These are phyloP conservation scores for Aspergillus asperescens DNA, from an alignment of 495 filamentous ascomycete genomes.

Conservation along the genomic window DNA sequence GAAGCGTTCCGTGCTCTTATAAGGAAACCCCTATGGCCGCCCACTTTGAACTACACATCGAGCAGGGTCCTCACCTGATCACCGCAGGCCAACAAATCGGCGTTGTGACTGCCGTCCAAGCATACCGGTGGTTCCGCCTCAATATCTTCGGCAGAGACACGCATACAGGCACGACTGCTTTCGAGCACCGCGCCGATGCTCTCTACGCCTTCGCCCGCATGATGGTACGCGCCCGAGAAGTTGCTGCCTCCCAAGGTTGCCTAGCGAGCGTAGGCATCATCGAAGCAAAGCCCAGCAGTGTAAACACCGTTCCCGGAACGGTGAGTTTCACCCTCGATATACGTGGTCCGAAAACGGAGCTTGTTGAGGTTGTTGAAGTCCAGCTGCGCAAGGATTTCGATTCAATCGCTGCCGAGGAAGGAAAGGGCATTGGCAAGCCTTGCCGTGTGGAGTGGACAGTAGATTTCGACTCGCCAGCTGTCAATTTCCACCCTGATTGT, in stretches of 20 bases:
- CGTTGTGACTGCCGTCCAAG: conserved; percentile 62
- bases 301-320: conserved; percentile 68
- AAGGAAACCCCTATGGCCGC: conserved; percentile 65
- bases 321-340: conserved; percentile 71
- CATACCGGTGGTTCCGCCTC: conserved; percentile 66
- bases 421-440: conserved; percentile 45
- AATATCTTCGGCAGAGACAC: conserved; percentile 60
- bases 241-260: conserved; percentile 50
- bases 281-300: conserved; percentile 58
- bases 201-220: conserved; percentile 63
- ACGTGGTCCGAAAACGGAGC: conserved; percentile 54
- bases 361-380: conserved; percentile 53
- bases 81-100: conserved; percentile 57
- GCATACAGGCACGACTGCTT: conserved; percentile 73
- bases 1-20: conserved; percentile 51
- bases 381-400: conserved; percentile 51
- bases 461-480: conserved; percentile 60
- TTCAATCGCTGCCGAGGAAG: conserved; percentile 50
- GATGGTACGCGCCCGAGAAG: conserved; percentile 60
- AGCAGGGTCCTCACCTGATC: conserved; percentile 71
- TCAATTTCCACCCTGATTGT: conserved; percentile 65
- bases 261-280: conserved; percentile 70
- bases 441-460: conserved; percentile 54
- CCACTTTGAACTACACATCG: conserved; percentile 81
- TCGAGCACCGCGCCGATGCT: conserved; percentile 55